Evolutionary conservation across 495 filamentous ascomycete genomes (phyloP).

Genomic region (Podospora comata): DNA sequence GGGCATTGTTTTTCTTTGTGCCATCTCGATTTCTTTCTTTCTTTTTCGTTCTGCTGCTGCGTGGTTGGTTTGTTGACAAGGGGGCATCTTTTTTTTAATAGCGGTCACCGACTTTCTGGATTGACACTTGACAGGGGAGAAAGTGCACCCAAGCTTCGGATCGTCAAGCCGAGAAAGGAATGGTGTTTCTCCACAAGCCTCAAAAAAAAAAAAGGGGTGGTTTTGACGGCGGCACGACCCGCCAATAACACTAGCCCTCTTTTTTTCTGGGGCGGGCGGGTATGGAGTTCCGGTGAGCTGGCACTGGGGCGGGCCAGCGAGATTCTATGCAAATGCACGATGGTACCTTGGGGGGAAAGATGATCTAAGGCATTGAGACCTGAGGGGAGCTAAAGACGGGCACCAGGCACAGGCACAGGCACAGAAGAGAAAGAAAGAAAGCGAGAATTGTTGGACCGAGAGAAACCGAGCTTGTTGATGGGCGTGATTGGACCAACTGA

Average conservation of each 20-base stretch:
- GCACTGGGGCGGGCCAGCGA: not conserved
- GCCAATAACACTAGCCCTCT: not conserved
- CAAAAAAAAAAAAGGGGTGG: not conserved
- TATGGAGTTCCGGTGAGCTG: not conserved
- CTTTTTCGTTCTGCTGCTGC: not conserved
- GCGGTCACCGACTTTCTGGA: not conserved
- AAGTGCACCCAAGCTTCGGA: not conserved
- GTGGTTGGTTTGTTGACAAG: not conserved
- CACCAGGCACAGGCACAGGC: not conserved
- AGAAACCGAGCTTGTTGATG: not conserved
- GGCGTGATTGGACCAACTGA: not conserved
- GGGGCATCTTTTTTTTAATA: not conserved
- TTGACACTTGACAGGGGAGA: not conserved
- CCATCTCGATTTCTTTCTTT: not conserved
- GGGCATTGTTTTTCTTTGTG: too few species aligned
- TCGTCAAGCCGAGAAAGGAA: not conserved
- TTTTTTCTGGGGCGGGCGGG: not conserved
- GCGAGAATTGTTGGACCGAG: not conserved
- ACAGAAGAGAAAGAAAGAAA: not conserved
- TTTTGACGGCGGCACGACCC: not conserved
- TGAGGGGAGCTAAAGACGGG: not conserved
- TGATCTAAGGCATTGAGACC: not conserved
- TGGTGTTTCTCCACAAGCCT: not conserved
- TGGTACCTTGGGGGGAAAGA: not conserved
- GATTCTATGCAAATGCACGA: not conserved